Percentiles rank a stretch among this genome's conserved stretches.
phyloP scores from a whole-genome alignment of 768 basidiomycete species.

The Lyophyllum semitale region DNA sequence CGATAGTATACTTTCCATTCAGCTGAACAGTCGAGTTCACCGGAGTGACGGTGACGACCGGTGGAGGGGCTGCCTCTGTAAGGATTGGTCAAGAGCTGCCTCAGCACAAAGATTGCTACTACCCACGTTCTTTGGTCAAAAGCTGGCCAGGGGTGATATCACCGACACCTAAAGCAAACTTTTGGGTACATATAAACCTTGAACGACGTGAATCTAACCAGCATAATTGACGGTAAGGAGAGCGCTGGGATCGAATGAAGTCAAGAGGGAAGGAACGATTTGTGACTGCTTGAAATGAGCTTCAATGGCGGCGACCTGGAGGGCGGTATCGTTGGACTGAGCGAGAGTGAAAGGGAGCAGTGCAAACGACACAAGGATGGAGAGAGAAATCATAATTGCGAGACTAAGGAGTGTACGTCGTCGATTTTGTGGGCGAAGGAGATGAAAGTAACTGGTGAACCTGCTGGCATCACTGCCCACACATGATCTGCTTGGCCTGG shows the following conservation, averaged over 20 bases:
- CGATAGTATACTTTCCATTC: constrained; percentile 59
- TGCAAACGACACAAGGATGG: constrained; percentile 35
- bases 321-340: constrained; percentile 40
- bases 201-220: constrained; percentile 23
- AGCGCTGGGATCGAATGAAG: constrained; percentile 63
- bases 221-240: constrained; percentile 53
- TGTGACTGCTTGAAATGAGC: constrained; percentile 66
- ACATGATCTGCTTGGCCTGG: neutral
- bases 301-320: constrained; percentile 59
- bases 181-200: constrained; percentile 3
- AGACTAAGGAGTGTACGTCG: constrained; percentile 18
- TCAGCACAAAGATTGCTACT: neutral
- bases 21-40: constrained; percentile 48
- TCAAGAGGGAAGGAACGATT: constrained; percentile 63
- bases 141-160: constrained; percentile 58
- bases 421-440: neutral
- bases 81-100: neutral
- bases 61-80: constrained; percentile 58
- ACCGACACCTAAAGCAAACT: constrained; percentile 37
- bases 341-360: constrained; percentile 46
- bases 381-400: constrained; percentile 32
- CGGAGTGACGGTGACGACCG: constrained; percentile 52
- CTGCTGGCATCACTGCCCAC: neutral
- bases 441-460: neutral
- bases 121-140: constrained; percentile 59